phyloP scores from a whole-genome alignment of 495 filamentous ascomycete genomes.

The Penicillium maclennaniae region DNA sequence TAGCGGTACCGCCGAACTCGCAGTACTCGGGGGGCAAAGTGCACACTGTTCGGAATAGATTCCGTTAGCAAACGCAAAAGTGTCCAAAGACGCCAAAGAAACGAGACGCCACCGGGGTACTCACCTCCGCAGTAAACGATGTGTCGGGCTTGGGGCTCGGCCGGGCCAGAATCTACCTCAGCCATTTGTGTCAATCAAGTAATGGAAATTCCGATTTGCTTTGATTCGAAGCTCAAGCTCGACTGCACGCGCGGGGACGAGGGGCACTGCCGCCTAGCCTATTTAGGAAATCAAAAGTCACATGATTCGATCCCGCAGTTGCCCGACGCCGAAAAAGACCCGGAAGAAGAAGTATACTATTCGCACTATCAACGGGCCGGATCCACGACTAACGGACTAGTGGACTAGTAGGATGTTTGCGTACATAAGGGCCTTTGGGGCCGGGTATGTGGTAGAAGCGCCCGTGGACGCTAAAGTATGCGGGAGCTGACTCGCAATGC shows the following conservation, averaged over 20 bases:
- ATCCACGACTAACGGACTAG: neutral
- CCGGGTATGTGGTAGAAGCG: no score
- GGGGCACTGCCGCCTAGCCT: constrained; percentile 1
- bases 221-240: neutral
- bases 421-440: neutral
- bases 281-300: neutral
- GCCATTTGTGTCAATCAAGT: constrained; percentile 33
- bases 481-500: no score
- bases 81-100: no score
- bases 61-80: constrained; percentile 9
- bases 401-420: neutral
- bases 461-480: no score
- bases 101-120: constrained; percentile 15
- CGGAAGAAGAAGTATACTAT: neutral
- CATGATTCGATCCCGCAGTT: neutral
- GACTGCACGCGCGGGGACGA: neutral
- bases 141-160: constrained; percentile 59
- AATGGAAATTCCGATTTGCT: neutral
- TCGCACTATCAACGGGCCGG: neutral
- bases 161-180: constrained; percentile 34
- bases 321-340: constrained; percentile 4
- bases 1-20: constrained; percentile 96
- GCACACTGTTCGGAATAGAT: constrained; percentile 60
- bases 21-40: constrained; percentile 96
- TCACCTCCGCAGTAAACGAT: constrained; percentile 80